phyloP scores from a whole-genome alignment of 768 basidiomycete genomes.

The Peribolospora kevripleyi region DNA sequence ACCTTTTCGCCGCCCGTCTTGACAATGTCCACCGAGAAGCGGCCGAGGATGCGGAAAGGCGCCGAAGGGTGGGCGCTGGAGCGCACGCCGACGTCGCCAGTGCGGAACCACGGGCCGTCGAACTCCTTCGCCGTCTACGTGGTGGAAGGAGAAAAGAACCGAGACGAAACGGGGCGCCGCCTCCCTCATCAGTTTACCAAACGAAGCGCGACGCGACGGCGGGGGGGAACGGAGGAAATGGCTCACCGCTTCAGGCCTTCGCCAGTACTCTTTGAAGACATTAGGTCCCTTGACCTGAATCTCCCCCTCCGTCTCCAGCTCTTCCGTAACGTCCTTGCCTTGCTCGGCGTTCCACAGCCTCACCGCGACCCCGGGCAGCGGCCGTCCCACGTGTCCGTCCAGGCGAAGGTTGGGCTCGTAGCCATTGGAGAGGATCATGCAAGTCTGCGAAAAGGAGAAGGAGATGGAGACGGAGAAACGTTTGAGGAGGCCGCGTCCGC shows the following conservation, averaged over 20 bases:
- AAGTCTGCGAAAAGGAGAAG: slow-evolving; percentile 1
- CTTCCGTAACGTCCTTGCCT: slow-evolving; percentile 8
- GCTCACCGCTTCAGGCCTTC: background rate
- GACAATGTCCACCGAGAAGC: slow-evolving; percentile 13
- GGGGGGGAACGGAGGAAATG: too few species aligned
- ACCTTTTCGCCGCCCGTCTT: slow-evolving; percentile 18
- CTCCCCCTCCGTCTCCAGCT: slow-evolving; percentile 12
- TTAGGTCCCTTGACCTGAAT: slow-evolving; percentile 14
- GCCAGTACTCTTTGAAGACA: slow-evolving; percentile 13
- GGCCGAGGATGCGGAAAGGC: slow-evolving; percentile 12
- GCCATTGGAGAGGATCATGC: slow-evolving; percentile 4
- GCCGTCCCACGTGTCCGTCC: slow-evolving; percentile 16
- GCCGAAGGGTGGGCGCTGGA: slow-evolving; percentile 7
- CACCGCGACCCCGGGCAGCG: slow-evolving; percentile 13
- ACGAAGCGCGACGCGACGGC: too few species aligned
- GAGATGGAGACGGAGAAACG: slow-evolving; percentile 1
- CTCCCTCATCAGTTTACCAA: too few species aligned
- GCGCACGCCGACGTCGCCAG: slow-evolving; percentile 15
- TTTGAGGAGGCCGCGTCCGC: too few species aligned
- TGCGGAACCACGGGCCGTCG: slow-evolving; percentile 16
- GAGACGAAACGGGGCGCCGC: too few species aligned
- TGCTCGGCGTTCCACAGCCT: slow-evolving; percentile 12
- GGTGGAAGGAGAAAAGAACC: too few species aligned
- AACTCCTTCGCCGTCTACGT: slow-evolving; percentile 13
- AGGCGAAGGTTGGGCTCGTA: background rate